phyloP scores from a whole-genome alignment of 2,329 filamentous ascomycete species.

The Sporothrix protearum region DNA sequence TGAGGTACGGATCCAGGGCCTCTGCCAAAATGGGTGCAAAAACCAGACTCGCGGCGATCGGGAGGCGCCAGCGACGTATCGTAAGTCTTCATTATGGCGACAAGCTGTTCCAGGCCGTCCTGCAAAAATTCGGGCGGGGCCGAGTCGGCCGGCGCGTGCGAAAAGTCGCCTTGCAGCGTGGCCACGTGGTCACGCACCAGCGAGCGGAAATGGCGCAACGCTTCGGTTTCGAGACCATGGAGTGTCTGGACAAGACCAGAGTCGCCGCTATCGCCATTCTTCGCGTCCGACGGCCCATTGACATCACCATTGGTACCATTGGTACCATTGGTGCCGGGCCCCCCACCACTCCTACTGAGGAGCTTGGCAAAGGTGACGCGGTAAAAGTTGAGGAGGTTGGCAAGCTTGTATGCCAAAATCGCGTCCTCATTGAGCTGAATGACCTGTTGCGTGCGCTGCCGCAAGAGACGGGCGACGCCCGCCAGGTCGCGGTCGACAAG shows the following conservation, averaged over 20 bases:
- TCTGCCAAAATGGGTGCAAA: conserved; percentile 75
- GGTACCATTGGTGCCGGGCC: background rate
- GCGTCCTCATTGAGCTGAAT: conserved; percentile 90
- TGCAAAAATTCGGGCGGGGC: conserved; percentile 75
- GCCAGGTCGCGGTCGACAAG: conserved; percentile 82
- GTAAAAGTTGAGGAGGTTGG: conserved; percentile 88
- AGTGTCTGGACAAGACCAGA: conserved; percentile 69
- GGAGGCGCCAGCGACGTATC: conserved; percentile 70
- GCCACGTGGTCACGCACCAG: conserved; percentile 78
- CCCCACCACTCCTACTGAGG: conserved; percentile 49
- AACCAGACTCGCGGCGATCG: conserved; percentile 61
- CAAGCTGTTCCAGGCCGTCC: conserved; percentile 74
- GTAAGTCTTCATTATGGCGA: conserved; percentile 77
- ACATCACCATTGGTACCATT: background rate
- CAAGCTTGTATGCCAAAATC: conserved; percentile 82
- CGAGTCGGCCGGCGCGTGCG: conserved; percentile 67
- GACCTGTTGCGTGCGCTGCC: conserved; percentile 85
- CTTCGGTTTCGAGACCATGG: conserved; percentile 65
- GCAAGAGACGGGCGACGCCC: conserved; percentile 77
- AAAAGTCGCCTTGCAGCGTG: conserved; percentile 67
- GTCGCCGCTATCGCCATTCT: conserved; percentile 36
- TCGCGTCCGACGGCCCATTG: background rate
- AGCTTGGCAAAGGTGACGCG: conserved; percentile 77
- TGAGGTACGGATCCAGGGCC: conserved; percentile 81
- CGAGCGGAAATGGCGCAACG: conserved; percentile 75